Conservation (phyloP, 169 alveolate genomes). For the Miamiensis avidus region DNA sequence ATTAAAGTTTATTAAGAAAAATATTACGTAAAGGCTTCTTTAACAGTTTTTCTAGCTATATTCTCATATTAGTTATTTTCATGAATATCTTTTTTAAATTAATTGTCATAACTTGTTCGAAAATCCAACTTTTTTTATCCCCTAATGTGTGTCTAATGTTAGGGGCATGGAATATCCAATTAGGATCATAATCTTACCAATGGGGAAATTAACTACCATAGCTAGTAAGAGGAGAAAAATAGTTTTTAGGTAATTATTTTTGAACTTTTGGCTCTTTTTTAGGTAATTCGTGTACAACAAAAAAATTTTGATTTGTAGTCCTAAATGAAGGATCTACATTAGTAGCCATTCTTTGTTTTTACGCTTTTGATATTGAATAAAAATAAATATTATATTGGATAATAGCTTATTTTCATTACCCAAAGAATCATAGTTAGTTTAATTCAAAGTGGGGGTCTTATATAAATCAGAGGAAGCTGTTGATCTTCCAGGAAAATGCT, state of each 20-base stretch:
- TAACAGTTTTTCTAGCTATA: not conserved
- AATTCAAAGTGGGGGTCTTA: conserved; percentile 8
- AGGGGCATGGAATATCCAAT: not conserved
- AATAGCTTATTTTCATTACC: not conserved
- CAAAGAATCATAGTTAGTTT: conserved; percentile 9
- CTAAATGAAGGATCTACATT: not conserved
- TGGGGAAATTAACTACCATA: not conserved
- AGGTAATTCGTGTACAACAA: not conserved
- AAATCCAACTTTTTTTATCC: too few species aligned
- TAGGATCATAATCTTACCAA: not conserved
- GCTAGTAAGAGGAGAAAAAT: not conserved
- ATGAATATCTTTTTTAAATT: not conserved
- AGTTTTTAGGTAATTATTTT: not conserved
- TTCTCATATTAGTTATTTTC: not conserved
- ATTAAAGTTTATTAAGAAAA: too few species aligned
- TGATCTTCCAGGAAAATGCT: conserved; percentile 1
- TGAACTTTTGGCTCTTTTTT: not conserved
- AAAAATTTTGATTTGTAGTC: not conserved
- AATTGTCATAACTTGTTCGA: not conserved
- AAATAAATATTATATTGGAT: too few species aligned
- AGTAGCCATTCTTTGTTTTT: not conserved
- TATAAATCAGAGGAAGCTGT: not conserved
- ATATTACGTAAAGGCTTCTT: not conserved
- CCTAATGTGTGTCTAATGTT: not conserved
- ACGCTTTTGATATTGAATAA: not conserved